Evolutionary conservation across 75 land plant genomes (phyloP).

Genomic region (Picea sitchensis): DNA sequence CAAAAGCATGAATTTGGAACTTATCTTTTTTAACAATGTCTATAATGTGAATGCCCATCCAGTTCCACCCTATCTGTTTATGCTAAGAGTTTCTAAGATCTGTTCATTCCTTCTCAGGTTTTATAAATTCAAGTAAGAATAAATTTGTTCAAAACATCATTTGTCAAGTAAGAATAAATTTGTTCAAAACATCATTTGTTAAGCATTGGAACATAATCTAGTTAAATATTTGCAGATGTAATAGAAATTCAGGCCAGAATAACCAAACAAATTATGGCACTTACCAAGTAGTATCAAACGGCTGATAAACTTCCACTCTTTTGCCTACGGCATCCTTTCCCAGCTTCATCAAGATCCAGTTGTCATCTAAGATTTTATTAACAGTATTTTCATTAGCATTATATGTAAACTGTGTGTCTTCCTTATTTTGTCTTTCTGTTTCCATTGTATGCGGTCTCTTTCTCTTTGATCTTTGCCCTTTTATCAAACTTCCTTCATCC

Average conservation of each 20-base stretch:
- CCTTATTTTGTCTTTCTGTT: constrained; percentile 22
- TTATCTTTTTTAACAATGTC: too few species aligned
- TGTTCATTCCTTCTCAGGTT: neutral
- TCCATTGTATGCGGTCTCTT: constrained; percentile 51
- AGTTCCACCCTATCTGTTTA: neutral
- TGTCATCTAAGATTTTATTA: constrained; percentile 56
- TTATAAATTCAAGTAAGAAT: neutral
- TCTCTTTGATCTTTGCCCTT: constrained; percentile 88
- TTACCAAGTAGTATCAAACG: constrained; percentile 80
- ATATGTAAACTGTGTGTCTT: constrained; percentile 22
- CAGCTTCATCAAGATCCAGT: constrained; percentile 80
- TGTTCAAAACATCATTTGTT: neutral
- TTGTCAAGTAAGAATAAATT: neutral
- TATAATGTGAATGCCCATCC: too few species aligned
- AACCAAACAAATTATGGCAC: constrained; percentile 7
- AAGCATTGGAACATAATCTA: neutral
- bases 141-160: too few species aligned
- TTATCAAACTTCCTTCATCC: constrained; percentile 39
- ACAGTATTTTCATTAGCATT: constrained; percentile 21
- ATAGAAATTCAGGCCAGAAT: neutral
- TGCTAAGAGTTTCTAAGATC: neutral
- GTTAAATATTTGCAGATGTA: neutral
- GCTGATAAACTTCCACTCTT: constrained; percentile 73
- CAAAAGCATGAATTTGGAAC: neutral
- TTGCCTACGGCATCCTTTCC: constrained; percentile 93